Evolutionary conservation across 208 protist species (phyloP).

Genomic region (Ichthyophonus hoferi): DNA sequence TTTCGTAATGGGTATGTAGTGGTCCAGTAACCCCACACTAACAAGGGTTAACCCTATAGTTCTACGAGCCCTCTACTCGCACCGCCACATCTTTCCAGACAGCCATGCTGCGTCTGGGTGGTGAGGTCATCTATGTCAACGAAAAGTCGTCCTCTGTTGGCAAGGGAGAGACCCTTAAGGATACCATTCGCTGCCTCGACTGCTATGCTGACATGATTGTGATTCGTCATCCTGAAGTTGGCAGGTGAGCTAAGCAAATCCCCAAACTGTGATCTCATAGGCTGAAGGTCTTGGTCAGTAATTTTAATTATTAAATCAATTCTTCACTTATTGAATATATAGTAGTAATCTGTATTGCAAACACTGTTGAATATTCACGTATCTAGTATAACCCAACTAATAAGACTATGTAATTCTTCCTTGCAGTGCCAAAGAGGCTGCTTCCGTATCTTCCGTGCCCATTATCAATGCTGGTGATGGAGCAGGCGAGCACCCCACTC

Average conservation of each 20-base stretch:
- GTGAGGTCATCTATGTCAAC: slow-evolving; percentile 48
- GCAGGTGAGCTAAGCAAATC: too few relatives aligned
- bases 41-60: background rate
- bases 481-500: slow-evolving; percentile 90
- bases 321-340: too few relatives aligned
- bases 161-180: slow-evolving; percentile 53
- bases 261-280: too few relatives aligned
- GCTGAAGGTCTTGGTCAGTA: too few relatives aligned
- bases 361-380: too few relatives aligned
- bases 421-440: background rate
- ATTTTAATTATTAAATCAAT: too few relatives aligned
- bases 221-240: slow-evolving; percentile 79
- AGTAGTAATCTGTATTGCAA: too few relatives aligned
- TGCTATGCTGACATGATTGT: slow-evolving; percentile 88
- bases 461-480: slow-evolving; percentile 95
- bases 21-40: too few relatives aligned
- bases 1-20: too few relatives aligned
- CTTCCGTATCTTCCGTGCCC: slow-evolving; percentile 57
- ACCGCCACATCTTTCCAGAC: slow-evolving; percentile 62
- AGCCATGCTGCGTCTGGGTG: slow-evolving; percentile 65
- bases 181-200: slow-evolving; percentile 35
- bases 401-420: too few relatives aligned
- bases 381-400: too few relatives aligned
- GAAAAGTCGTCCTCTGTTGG: slow-evolving; percentile 42
- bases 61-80: slow-evolving; percentile 63